Evolutionary conservation across 1,284 basidiomycete species (phyloP).

Genomic region (Ustilago cynodontis): DNA sequence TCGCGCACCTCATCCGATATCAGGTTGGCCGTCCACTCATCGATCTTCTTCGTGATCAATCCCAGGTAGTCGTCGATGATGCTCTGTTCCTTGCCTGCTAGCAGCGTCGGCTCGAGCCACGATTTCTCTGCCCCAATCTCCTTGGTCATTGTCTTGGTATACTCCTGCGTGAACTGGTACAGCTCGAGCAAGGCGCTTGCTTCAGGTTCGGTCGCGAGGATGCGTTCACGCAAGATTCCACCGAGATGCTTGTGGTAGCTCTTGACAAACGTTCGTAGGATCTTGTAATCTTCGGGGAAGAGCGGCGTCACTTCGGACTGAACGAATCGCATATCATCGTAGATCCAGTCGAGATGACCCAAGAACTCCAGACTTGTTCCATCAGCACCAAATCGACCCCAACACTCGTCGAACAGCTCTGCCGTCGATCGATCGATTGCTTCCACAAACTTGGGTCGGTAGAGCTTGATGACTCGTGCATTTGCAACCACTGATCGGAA

Average conservation of each 20-base stretch:
- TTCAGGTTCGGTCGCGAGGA: slow-evolving; percentile 80
- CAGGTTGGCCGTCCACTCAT: slow-evolving; percentile 95
- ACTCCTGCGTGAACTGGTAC: slow-evolving; percentile 94
- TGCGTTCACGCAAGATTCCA: slow-evolving; percentile 78
- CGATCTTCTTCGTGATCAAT: slow-evolving; percentile 92
- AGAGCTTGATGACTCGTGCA: slow-evolving; percentile 94
- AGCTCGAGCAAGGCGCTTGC: slow-evolving; percentile 87
- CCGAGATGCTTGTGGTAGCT: slow-evolving; percentile 94
- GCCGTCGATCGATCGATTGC: slow-evolving; percentile 83
- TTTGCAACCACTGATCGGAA: slow-evolving; percentile 64
- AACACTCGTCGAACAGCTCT: slow-evolving; percentile 80
- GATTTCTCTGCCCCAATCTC: slow-evolving; percentile 82
- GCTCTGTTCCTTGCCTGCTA: slow-evolving; percentile 91
- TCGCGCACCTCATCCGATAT: slow-evolving; percentile 90
- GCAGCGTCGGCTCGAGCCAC: slow-evolving; percentile 75
- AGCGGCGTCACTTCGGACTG: slow-evolving; percentile 87
- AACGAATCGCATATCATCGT: slow-evolving; percentile 91
- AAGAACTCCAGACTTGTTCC: slow-evolving; percentile 81
- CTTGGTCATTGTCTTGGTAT: slow-evolving; percentile 89
- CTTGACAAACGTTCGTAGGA: slow-evolving; percentile 84
- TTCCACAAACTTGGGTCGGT: slow-evolving; percentile 89
- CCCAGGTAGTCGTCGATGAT: slow-evolving; percentile 96
- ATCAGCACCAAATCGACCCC: slow-evolving; percentile 74
- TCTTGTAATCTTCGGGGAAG: slow-evolving; percentile 92
- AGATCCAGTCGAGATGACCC: slow-evolving; percentile 86